Evolutionary conservation across 345 rosid species (phyloP), one percentile per base, ranked within the genome.

Genomic region (Psidium friedrichsthalianum): DNA sequence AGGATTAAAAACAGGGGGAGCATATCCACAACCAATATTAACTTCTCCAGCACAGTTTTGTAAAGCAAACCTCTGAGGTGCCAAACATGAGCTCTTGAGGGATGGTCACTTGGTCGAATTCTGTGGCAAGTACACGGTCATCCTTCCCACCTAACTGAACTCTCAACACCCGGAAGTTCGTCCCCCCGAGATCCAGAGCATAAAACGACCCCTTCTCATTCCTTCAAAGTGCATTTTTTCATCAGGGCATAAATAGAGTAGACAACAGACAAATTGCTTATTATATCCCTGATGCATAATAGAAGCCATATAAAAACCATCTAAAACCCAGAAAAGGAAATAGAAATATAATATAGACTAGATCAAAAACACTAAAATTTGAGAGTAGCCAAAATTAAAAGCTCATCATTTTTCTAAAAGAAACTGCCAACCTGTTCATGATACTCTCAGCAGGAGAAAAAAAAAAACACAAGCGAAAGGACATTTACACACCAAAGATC

Each of bases 171-270:
- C 98, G 91, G 25, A 95, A 95, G 83, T 96, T 95, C 0, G 99
- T 95, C 83, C 98, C 99, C 0, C 99, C 99, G 29, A 96, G 95
- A 90, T 96, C 99, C 92, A 96, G 88, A 15, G 95, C 99, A 91
- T 94, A 96, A 88, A 93, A 95, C 94, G 94, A 89, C 6, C 98
- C 98, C 82, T 91, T 92, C 93, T 95, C 98, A 82, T 92, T 91
- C 93, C 99, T 95, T 87, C 54, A 53, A 36, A 36, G 47, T 69
- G 80, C 80, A 69, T 36, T 36, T 18, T 69, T 36, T 18, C 7
- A 36, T 69, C 80, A 69, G 80, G 25, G 80, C 80, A 69, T 69
- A 36, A 36, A 69, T 36, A 42, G 24, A 69, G 80, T 9, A 69
- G 6, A 69, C 80, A 18, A 20, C 80, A 69, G 80, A 69, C 80